Evolutionary conservation across 495 filamentous ascomycete species (phyloP).

Genomic region (Cairneyella variabilis): DNA sequence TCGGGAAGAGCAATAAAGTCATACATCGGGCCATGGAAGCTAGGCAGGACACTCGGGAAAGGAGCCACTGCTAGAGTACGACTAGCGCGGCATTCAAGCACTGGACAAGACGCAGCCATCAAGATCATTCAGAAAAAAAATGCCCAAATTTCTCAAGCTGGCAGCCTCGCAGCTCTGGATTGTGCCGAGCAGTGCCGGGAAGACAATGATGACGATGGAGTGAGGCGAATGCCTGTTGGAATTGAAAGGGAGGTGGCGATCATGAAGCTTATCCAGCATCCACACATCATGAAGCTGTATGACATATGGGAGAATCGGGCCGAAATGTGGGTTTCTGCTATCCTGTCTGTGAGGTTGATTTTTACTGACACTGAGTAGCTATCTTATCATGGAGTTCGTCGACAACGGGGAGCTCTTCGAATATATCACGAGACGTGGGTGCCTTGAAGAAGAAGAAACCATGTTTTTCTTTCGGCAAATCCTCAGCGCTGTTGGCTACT

Average conservation of each 20-base stretch:
- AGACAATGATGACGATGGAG: constrained; percentile 42
- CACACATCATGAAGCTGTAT: constrained; percentile 83
- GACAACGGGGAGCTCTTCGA: constrained; percentile 87
- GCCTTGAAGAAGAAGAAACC: constrained; percentile 72
- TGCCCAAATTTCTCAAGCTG: constrained; percentile 65
- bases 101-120: constrained; percentile 75
- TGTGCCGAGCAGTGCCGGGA: constrained; percentile 38
- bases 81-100: constrained; percentile 69
- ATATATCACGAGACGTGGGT: constrained; percentile 64
- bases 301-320: constrained; percentile 96
- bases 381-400: constrained; percentile 94
- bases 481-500: constrained; percentile 85
- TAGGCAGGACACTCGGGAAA: constrained; percentile 81
- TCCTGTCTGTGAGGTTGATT: not conserved
- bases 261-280: constrained; percentile 93
- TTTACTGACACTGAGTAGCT: constrained; percentile 52
- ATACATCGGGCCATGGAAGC: constrained; percentile 82
- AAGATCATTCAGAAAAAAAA: constrained; percentile 87
- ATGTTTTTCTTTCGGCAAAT: constrained; percentile 89
- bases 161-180: constrained; percentile 73
- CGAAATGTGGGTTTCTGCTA: constrained; percentile 69
- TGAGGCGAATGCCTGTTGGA: constrained; percentile 71
- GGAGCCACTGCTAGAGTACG: constrained; percentile 84
- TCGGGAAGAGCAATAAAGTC: constrained; percentile 68
- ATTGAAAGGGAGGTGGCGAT: constrained; percentile 87